Conservation (phyloP, 768 basidiomycete genomes). For the Daedalea quercina region DNA sequence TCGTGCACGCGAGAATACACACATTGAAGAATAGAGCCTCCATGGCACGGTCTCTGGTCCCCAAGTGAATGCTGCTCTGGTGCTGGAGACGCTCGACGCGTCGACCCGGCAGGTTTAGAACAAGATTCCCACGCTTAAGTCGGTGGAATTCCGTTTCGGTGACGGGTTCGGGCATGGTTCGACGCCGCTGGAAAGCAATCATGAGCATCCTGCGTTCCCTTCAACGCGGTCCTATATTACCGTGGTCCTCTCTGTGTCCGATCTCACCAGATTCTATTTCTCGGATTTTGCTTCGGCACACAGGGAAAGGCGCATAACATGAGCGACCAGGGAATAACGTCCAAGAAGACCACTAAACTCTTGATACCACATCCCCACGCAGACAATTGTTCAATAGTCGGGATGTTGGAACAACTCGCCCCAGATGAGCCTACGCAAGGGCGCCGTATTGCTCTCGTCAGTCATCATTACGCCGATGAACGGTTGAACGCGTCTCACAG, state of each 20-base stretch:
- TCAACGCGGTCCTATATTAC: too few relatives aligned
- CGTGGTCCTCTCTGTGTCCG: too few relatives aligned
- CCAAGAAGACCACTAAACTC: slow-evolving; percentile 20
- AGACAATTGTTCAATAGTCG: slow-evolving; percentile 19
- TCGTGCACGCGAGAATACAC: slow-evolving; percentile 16
- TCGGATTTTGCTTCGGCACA: too few relatives aligned
- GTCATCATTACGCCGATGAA: slow-evolving; percentile 17
- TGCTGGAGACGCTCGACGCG: not conserved
- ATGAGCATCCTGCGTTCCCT: too few relatives aligned
- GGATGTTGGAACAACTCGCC: slow-evolving; percentile 55
- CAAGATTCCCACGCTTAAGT: not conserved
- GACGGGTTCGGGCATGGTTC: too few relatives aligned
- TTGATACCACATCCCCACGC: slow-evolving; percentile 9
- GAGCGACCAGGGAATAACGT: slow-evolving; percentile 2
- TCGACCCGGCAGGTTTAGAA: not conserved
- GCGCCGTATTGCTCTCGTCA: slow-evolving; percentile 58
- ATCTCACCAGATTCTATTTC: too few relatives aligned
- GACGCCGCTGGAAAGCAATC: too few relatives aligned
- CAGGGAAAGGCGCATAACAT: too few relatives aligned
- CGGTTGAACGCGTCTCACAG: slow-evolving; percentile 1
- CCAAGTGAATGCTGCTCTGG: not conserved
- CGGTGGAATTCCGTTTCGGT: not conserved
- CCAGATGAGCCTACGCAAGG: slow-evolving; percentile 45
- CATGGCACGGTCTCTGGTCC: slow-evolving; percentile 38
- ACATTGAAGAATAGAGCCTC: slow-evolving; percentile 91